Evolutionary conservation across 495 filamentous ascomycete genomes (phyloP).

Genomic region (Podospora sp.): DNA sequence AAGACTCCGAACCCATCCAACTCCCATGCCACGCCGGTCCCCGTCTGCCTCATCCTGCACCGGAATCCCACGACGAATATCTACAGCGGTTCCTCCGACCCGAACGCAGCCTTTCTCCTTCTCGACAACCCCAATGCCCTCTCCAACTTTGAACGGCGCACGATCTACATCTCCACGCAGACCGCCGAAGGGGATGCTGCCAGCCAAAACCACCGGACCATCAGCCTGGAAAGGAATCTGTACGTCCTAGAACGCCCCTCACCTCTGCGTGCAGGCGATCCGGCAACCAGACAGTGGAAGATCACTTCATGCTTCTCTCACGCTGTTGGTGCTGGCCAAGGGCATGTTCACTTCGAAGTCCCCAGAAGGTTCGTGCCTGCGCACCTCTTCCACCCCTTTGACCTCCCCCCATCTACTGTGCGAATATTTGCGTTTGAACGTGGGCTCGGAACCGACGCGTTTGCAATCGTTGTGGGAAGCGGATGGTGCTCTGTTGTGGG

Average conservation of each 20-base stretch:
- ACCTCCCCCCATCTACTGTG: constrained; percentile 21
- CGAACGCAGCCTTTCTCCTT: constrained; percentile 26
- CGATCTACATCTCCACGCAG: constrained; percentile 27
- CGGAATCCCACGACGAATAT: constrained; percentile 20
- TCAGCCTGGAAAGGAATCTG: constrained; percentile 25
- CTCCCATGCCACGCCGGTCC: neutral
- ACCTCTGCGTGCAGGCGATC: constrained; percentile 9
- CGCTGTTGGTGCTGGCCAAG: constrained; percentile 25
- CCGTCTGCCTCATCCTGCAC: constrained; percentile 28
- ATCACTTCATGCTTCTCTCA: constrained; percentile 31
- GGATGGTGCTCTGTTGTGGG: constrained; percentile 29
- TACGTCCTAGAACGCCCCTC: constrained; percentile 28
- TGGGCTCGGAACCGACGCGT: constrained; percentile 1
- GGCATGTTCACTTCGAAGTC: constrained; percentile 27
- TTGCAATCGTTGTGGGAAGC: constrained; percentile 26
- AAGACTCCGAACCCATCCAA: constrained; percentile 19
- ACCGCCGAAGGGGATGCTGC: constrained; percentile 11
- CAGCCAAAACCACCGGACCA: constrained; percentile 25
- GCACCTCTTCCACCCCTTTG: constrained; percentile 27
- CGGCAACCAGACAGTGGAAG: constrained; percentile 20
- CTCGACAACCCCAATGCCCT: constrained; percentile 24
- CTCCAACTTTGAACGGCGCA: constrained; percentile 19
- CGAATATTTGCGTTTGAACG: constrained; percentile 29
- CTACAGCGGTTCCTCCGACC: constrained; percentile 29
- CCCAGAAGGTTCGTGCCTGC: constrained; percentile 22